A percentile compares a stretch with the other conserved stretches of the same genome.
Evolutionary conservation across 176 grass and related monocot genomes (phyloP).

Genomic region (Aegilops tauschii): DNA sequence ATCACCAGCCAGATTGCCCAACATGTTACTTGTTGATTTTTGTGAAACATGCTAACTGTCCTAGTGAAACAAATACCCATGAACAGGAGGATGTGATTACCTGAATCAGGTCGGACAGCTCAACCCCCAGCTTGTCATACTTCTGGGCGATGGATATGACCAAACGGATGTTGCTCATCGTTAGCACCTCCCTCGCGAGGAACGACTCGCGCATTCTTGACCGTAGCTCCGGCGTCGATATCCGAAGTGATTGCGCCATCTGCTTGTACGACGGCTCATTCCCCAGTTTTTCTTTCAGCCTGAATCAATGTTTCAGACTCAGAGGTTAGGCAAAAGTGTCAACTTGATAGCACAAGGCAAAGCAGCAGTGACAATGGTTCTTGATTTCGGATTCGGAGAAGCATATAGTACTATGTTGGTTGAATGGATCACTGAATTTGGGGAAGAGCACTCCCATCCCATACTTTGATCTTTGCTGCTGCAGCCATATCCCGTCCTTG

Average conservation of each 20-base stretch:
- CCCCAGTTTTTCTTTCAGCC: slow-evolving; percentile 86
- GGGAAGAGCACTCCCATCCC: neutral
- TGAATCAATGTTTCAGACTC: slow-evolving; percentile 14
- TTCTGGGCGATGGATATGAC: slow-evolving; percentile 98
- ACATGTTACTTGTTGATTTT: neutral
- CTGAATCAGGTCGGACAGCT: slow-evolving; percentile 94
- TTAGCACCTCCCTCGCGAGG: slow-evolving; percentile 81
- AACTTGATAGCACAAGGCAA: neutral
- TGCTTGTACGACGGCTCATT: slow-evolving; percentile 77
- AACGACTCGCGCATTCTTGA: slow-evolving; percentile 66
- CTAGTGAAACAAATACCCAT: neutral
- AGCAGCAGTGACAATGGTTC: neutral
- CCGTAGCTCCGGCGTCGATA: slow-evolving; percentile 59
- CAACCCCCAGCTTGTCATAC: slow-evolving; percentile 86
- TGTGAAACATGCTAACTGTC: neutral
- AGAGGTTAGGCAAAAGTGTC: neutral
- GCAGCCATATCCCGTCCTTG: slow-evolving; percentile 69
- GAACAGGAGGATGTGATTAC: slow-evolving; percentile 25
- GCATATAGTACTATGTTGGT: no score
- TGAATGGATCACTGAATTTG: neutral
- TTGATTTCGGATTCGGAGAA: neutral
- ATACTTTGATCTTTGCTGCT: slow-evolving; percentile 65
- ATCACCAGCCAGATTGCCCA: neutral
- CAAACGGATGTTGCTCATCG: slow-evolving; percentile 91
- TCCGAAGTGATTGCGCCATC: slow-evolving; percentile 49